Conservation (phyloP, 768 basidiomycete genomes). For the Agaricus bisporus region DNA sequence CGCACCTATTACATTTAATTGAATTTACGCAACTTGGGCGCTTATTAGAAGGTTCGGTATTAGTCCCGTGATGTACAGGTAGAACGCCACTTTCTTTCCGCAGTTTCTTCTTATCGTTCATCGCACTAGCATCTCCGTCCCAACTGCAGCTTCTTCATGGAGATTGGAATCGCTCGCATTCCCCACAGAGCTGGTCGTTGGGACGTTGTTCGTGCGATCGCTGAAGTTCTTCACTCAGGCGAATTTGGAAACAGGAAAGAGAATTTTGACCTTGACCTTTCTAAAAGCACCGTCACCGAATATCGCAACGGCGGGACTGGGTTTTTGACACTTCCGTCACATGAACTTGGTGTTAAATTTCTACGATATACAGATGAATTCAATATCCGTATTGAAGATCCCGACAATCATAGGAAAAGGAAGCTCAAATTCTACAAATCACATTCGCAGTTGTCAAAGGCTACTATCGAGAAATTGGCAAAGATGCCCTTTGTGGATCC, state of each 20-base stretch:
- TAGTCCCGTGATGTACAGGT: conserved; percentile 4
- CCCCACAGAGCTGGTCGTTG: conserved; percentile 40
- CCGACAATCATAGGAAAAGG: conserved; percentile 11
- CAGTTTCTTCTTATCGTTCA: conserved; percentile 1
- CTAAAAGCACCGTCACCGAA: conserved; percentile 38
- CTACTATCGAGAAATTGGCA: conserved; percentile 30
- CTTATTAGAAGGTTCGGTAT: not conserved
- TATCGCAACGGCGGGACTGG: conserved; percentile 53
- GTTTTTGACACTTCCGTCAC: conserved; percentile 31
- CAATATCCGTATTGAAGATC: conserved; percentile 34
- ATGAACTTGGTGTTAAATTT: conserved; percentile 38
- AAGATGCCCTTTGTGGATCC: conserved; percentile 56
- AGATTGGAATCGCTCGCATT: conserved; percentile 30
- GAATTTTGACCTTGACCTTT: conserved; percentile 60
- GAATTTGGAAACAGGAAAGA: conserved; percentile 38
- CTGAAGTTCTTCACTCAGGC: conserved; percentile 49
- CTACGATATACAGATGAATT: conserved; percentile 33
- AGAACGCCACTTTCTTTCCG: not conserved
- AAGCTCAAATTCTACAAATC: conserved; percentile 31
- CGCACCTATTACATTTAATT: not conserved
- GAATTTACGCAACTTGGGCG: not conserved
- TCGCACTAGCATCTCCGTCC: conserved; percentile 2
- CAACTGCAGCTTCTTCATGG: conserved; percentile 22
- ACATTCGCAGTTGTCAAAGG: conserved; percentile 10
- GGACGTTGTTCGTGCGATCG: conserved; percentile 52